Base-by-base conservation (phyloP, 805 yeast genomes). In the Yamadazyma sp. region DNA sequence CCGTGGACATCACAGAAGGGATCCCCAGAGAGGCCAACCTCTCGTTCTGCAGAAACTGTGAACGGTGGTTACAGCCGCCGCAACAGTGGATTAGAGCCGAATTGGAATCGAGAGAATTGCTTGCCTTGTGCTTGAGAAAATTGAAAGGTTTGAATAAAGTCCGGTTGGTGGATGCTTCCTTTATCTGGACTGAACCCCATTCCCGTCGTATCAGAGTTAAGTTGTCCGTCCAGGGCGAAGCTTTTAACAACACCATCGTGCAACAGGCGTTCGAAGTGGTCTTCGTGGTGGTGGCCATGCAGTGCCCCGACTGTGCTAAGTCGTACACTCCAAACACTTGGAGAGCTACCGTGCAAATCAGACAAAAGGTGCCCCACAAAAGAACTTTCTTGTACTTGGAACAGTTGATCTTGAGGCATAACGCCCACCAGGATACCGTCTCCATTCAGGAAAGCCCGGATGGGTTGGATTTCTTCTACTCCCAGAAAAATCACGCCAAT, bases 151-250 rank as follows among this genome's bases (percentile, higher is more conserved):
- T 93, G 49, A 81, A 78, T 48, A 84, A 85, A 54, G 93, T 89
- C 31, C 72, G 96, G 52, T 70, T 93, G 43, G 80, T 88, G 28
- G 98, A 93, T 66, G 99, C 99, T 2, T 77, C 90, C 4, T 93
- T 90, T 53, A 79, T 95, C 45, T 93, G 99, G 99, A 93, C 99
- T 1, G 99, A 93, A 67, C 99, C 99, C 3, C 99, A 93, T 62
- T 89, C 97, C 18, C 78, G 99, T 63, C 82, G 99, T 71, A 80
- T 91, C 44, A 80, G 89, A 61, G 79, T 95, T 46, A 89, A 90
- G 55, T 66, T 93, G 38, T 88, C 97, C 0, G 96, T 93, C 20
- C 98, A 91, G 64, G 97, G 97, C 49, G 99, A 93, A 61, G 97
- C 96, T 16, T 81, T 89, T 78, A 73, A 82, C 19, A 88, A 87